Evolutionary conservation across 2,329 filamentous ascomycete species (phyloP), one percentile per base, ranked within the genome.

Genomic region (Aureobasidium melanogenum): DNA sequence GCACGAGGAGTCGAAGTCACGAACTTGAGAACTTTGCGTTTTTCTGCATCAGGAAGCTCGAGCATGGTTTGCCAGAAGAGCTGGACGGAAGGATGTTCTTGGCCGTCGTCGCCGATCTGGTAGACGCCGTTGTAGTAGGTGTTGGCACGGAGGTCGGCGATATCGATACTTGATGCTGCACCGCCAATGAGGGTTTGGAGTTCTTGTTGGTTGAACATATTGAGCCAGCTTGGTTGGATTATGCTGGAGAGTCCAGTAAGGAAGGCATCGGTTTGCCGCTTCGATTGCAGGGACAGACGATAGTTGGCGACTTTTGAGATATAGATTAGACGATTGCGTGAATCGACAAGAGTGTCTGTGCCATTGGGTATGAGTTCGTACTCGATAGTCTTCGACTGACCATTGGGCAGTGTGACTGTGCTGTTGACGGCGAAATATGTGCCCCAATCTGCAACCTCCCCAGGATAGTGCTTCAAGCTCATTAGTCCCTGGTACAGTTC

Each of bases 141-240:
- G 74, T 97, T 89, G 59, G 80, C 80, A 26, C 92, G 85, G 43
- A 97, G 80, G 72, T 99, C 94, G 30, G 88, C 84, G 38, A 99
- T 82, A 69, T 97, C 88, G 62, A 99, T 95, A 64, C 89, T 86
- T 10, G 87, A 87, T 30, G 86, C 87, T 67, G 96, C 91, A 46
- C 94, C 94, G 58, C 91, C 90, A 17, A 99, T 88, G 6, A 99
- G 85, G 1, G 90, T 94, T 75, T 97, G 94, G 5, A 99, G 82
- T 73, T 99, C 94, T 3, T 85, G 85, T 72, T 97, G 93, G 73
- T 99, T 99, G 79, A 99, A 99, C 94, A 99, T 97, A 68, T 88
- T 91, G 5, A 99, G 82, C 94, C 94, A 99, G 3, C 85, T 84
- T 0, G 93, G 92, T 62, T 92, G 88, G 66, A 99, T 94, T 70